Evolutionary conservation across 495 filamentous ascomycete genomes (phyloP), one percentile per base, ranked within the genome.

Genomic region (Aspergillus sclerotiicarbonarius): DNA sequence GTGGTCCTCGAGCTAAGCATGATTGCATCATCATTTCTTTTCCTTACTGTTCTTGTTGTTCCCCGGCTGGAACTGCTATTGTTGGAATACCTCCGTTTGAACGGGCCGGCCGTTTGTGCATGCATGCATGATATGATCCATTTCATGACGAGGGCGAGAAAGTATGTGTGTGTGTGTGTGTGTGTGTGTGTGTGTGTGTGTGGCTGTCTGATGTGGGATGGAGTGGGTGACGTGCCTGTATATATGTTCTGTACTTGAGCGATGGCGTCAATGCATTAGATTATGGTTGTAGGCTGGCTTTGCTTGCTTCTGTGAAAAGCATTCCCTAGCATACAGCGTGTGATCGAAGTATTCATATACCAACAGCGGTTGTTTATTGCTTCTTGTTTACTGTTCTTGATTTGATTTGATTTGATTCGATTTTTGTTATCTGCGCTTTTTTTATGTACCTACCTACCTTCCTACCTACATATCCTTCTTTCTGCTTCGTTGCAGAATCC

Each of bases 51-150:
- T 56, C 15, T 57, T 25, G 49, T 56, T 61, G 60, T 62, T 62
- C 60, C 60, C 60, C 44, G 60, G 60, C 35, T 58, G 60, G 60
- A 62, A 62, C 60, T 61, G 47, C 39, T 46, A 21, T 30, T 51
- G 9, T 52, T 41, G 46, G 51, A 35, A 58, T 39, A 54, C 60
- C 8, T 41, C 21, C 15, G 6, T 43, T 51, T 37, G 47, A 41
- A n/a, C 37, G 37, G 37, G 37, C 13, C 19, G 33, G 41, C 51
- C 8, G 51, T 19, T 53, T 18, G 33, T 48, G 20, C 44, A 37
- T 56, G 21, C 43, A 37, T 56, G 44, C 53, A 56, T 56, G 53
- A 20, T 56, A 52, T 61, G 43, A 47, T 53, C 37, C 37, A 41
- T 41, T 41, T 41, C 37, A 41, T n/a, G 37, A 41, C 13, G 37